Percentiles rank a stretch among this genome's conserved stretches.
Conservation (phyloP, 768 basidiomycete genomes). For the Boletus vinaceobasis region DNA sequence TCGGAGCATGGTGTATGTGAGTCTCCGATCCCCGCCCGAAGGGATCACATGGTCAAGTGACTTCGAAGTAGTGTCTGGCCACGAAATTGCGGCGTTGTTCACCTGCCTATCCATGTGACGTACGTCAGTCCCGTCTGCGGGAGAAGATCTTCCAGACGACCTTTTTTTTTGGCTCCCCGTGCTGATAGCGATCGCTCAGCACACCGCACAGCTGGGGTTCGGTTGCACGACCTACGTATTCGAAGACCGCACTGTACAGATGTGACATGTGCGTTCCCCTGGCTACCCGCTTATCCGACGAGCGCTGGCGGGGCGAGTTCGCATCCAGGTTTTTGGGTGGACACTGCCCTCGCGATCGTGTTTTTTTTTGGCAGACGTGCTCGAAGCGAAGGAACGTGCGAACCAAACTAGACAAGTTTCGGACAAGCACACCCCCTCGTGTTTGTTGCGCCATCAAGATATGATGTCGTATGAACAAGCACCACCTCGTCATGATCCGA, state of each 20-base stretch:
- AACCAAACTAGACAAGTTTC: constrained; percentile 1
- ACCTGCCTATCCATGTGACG: background rate
- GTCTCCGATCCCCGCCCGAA: background rate
- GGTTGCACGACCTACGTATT: constrained; percentile 14
- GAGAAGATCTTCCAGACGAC: background rate
- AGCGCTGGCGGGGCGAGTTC: background rate
- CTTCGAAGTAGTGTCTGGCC: background rate
- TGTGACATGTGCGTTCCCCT: background rate
- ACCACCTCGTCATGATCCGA: constrained; percentile 9
- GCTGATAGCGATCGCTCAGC: constrained; percentile 1
- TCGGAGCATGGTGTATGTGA: background rate
- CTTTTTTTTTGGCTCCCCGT: background rate
- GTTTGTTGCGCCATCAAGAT: background rate
- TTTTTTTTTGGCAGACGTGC: background rate
- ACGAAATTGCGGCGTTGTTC: background rate
- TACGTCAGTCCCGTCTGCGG: background rate
- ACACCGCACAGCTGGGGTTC: background rate
- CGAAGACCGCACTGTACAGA: constrained; percentile 6
- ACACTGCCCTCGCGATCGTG: background rate
- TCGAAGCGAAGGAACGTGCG: background rate
- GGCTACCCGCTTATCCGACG: constrained; percentile 2
- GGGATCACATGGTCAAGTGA: constrained; percentile 8
- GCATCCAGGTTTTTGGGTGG: background rate
- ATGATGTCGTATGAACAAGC: constrained; percentile 1
- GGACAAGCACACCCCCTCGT: background rate